Evolutionary conservation across 768 basidiomycete genomes (phyloP).

Genomic region (Kwoniella dejecticola): DNA sequence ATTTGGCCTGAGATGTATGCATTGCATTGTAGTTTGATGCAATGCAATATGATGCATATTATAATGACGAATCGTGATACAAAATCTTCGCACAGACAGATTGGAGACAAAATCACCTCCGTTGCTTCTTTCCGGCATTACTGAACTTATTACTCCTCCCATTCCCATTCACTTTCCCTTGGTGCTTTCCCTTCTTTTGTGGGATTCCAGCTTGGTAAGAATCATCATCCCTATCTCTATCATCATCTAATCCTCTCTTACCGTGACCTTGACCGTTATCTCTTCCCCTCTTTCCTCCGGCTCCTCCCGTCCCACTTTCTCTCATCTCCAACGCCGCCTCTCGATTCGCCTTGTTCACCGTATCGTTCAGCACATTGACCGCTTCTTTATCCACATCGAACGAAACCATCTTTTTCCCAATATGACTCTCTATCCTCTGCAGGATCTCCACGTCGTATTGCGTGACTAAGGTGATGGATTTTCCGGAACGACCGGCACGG

Average conservation of each 20-base stretch:
- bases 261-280: constrained; percentile 50
- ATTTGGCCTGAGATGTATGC: too few relatives aligned
- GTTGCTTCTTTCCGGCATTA: constrained; percentile 15
- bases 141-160: constrained; percentile 12
- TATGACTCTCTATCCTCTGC: constrained; percentile 89
- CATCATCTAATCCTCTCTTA: constrained; percentile 62
- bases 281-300: constrained; percentile 61
- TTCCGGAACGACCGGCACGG: constrained; percentile 94
- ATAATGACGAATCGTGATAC: too few relatives aligned
- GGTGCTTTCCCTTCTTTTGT: constrained; percentile 59
- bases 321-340: constrained; percentile 77
- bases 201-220: constrained; percentile 88
- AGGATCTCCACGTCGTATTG: constrained; percentile 98
- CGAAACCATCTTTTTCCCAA: constrained; percentile 86
- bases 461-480: constrained; percentile 94
- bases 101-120: too few relatives aligned
- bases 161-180: constrained; percentile 7
- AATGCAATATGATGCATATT: too few relatives aligned
- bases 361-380: constrained; percentile 78
- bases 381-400: constrained; percentile 84
- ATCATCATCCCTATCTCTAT: constrained; percentile 90
- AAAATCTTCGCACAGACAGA: too few relatives aligned
- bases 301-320: constrained; percentile 66
- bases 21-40: too few relatives aligned
- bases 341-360: constrained; percentile 79